Base-by-base conservation (phyloP, 495 filamentous ascomycete genomes). In the Penicillium simplicissimum region DNA sequence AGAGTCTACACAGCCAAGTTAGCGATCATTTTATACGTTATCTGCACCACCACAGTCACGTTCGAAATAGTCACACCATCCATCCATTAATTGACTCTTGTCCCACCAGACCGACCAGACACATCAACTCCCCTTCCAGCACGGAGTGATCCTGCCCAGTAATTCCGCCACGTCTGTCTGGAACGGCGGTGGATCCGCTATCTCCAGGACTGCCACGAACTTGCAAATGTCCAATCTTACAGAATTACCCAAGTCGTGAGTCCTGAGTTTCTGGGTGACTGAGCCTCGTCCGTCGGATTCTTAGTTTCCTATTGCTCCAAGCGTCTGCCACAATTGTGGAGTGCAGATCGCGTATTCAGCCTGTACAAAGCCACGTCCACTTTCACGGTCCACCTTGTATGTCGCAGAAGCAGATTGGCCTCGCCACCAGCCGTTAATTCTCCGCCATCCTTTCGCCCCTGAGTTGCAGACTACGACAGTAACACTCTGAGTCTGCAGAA, bases 351-450 rank as follows among this genome's bases (percentile, higher is more conserved):
- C 23, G 11, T 25, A 13, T 28, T 31, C 28, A 31, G 28, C 15
- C 23, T 28, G 45, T 19, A 5, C 13, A 28, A 49, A n/a, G 23
- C 13, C 23, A 31, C 45, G 28, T 31, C 28, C 28, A 31, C 28
- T 31, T 31, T 25, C 23, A 25, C 1, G 23, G 45, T 2, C 45
- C 45, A 25, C 11, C 6, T 10, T 45, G 17, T 8, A 45, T 17
- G 6, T 15, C 37, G 13, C 37, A 42, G 15, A 42, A 42, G 17
- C 10, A 21, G 45, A 31, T 28, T 49, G 36, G n/a, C 51, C 31
- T 53, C 51, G 51, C 51, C 51, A 53, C 51, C 51, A 5, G 48
- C 25, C 48, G 31, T 35, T 36, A 53, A 53, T 53, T 53, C 51
- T 36, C 51, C 51, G 51, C 1, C 2, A 25, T 15, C 45, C 5